Evolutionary conservation across 1,284 basidiomycete genomes (phyloP), one percentile per base, ranked within the genome.

Genomic region (Sporisorium graminicola): DNA sequence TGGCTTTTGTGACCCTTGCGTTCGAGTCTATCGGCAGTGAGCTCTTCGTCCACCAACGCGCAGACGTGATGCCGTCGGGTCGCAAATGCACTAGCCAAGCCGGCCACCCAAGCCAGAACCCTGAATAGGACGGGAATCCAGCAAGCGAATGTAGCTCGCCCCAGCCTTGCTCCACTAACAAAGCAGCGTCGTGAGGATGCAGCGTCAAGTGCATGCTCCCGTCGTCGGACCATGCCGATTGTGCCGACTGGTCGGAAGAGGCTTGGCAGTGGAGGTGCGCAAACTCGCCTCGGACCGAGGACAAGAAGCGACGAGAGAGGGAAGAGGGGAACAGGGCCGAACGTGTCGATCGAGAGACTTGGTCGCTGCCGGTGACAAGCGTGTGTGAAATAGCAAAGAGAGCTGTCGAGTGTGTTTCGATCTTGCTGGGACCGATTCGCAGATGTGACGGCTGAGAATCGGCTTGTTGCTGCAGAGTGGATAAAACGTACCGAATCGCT

Each of bases 141-240:
- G 79, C 77, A 0, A 81, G 51, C 1, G 62, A 26, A 29, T 81
- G 79, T 20, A 80, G 58, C 43, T 78, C 73, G 9, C 69, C 79
- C 75, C 78, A 81, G 2, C 69, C 69, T 35, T 62, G 52, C 16
- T 67, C 59, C 0, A 81, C 51, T 12, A 80, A 61, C 20, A 63
- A 12, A 3, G 60, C 55, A 6, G 77, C 74, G 46, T 81, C 78
- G 14, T 60, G 42, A 0, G 78, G 76, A n/a, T 67, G 58, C 35
- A 80, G 31, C 12, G 74, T 70, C 22, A 72, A 33, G 46, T 81
- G 79, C 44, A 81, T 42, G 14, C 68, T 73, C 4, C 76, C 76
- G 46, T 81, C 79, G 16, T 58, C 26, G 6, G 42, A 13, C 27
- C 42, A 26, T 40, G 46, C 31, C 12, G 44, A 13, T 16, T 47